Percentiles rank a stretch among this genome's conserved stretches.
Evolutionary conservation across 129 eudicot genomes (phyloP).

Genomic region (Daucus carota): DH1_v3.0 NC_030382.2:51987001-51987500

Average conservation of each 20-base stretch:
- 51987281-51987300: constrained; percentile 99
- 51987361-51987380: constrained; percentile 50
- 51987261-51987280: constrained; percentile 14
- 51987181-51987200: neutral
- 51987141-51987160: neutral
- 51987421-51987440: neutral
- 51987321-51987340: constrained; percentile 94
- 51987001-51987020: constrained; percentile 96
- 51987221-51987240: neutral
- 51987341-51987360: constrained; percentile 93
- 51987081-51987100: neutral
- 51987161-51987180: neutral
- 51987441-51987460: neutral
- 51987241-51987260: neutral
- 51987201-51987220: neutral
- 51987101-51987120: neutral
- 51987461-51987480: neutral
- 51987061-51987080: neutral
- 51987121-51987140: neutral
- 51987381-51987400: constrained; percentile 1
- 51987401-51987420: neutral
- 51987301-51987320: constrained; percentile 98
- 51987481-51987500: neutral
- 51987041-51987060: constrained; percentile 25
- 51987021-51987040: constrained; percentile 80